phyloP scores from a whole-genome alignment of 192 early-diverging fungal species.

The Umbelopsis ramanniana region DNA sequence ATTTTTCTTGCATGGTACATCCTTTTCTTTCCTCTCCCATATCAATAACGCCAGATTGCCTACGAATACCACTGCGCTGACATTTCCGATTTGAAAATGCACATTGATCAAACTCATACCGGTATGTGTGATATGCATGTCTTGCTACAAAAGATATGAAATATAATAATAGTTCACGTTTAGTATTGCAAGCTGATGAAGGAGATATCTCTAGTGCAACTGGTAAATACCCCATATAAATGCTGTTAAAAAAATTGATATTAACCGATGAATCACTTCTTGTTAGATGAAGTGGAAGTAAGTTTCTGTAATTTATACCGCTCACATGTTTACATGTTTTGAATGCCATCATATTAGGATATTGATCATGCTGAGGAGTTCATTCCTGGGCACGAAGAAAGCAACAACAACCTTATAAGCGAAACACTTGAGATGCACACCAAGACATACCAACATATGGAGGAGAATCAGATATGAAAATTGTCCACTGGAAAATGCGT shows the following conservation, averaged over 20 bases:
- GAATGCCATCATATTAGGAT: neutral
- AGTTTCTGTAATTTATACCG: too few relatives aligned
- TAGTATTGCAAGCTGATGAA: neutral
- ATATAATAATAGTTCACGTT: neutral
- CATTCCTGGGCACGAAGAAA: neutral
- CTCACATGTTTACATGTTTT: neutral
- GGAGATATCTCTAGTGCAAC: neutral
- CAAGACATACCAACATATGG: constrained; percentile 24
- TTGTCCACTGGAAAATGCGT: too few relatives aligned
- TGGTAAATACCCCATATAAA: too few relatives aligned
- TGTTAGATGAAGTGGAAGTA: too few relatives aligned
- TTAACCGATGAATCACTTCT: too few relatives aligned
- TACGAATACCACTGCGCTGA: neutral
- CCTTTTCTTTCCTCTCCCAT: too few relatives aligned
- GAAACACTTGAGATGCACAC: constrained; percentile 8
- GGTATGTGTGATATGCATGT: neutral
- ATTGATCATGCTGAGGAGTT: neutral
- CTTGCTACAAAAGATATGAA: neutral
- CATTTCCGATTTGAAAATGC: neutral
- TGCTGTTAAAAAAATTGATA: too few relatives aligned
- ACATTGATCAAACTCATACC: neutral
- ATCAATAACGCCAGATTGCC: too few relatives aligned
- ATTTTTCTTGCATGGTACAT: too few relatives aligned
- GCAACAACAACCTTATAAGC: constrained; percentile 12
- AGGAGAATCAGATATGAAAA: too few relatives aligned